Evolutionary conservation across 2,329 filamentous ascomycete species (phyloP), one percentile per base, ranked within the genome.

Genomic region (Hysterium pulicare): DNA sequence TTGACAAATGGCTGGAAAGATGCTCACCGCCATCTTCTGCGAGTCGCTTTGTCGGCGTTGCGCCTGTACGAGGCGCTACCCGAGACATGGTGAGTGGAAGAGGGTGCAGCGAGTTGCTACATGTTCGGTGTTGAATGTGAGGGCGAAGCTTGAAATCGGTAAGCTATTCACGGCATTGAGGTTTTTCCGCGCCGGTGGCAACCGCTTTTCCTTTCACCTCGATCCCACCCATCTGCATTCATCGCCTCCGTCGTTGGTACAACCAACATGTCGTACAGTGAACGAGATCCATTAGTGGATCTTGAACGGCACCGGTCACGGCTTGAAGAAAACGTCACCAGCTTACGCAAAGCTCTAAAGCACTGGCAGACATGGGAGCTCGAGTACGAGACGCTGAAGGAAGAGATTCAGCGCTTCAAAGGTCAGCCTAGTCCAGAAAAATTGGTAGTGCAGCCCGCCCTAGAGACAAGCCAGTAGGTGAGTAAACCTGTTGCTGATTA

Each of bases 291-390:
- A 41, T 75, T 90, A 38, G 71, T 79, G 33, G 78, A 84, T 57
- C 77, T 95, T 32, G 89, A 95, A 65, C 79, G 78, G 47, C 87
- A 91, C 59, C 80, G 87, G 13, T 72, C 78, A 51, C 77, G 83
- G 47, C 82, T 97, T 6, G 87, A 95, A 65, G 78, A 82, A 28
- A 89, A 84, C 50, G 78, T 95, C 35, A 71, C 76, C 38, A 82
- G 88, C 62, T 78, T 97, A 16, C 81, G 81, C 42, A 81, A 85
- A 57, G 83, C 86, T 5, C 76, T 97, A 40, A 82, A 83, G 48
- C 85, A 95, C 70, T 98, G 91, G 91, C 86, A 87, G 50, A 84
- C 83, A 41, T 94, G 87, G 80, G 90, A 95, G 63, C 82, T 86
- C 36, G 91, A 97, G 64, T 97, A 97, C 66, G 88, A 95, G 61